These are phyloP conservation scores for Escallonia herrerae DNA, from an alignment of 129 eudicot species.

Conservation along the genomic window DNA sequence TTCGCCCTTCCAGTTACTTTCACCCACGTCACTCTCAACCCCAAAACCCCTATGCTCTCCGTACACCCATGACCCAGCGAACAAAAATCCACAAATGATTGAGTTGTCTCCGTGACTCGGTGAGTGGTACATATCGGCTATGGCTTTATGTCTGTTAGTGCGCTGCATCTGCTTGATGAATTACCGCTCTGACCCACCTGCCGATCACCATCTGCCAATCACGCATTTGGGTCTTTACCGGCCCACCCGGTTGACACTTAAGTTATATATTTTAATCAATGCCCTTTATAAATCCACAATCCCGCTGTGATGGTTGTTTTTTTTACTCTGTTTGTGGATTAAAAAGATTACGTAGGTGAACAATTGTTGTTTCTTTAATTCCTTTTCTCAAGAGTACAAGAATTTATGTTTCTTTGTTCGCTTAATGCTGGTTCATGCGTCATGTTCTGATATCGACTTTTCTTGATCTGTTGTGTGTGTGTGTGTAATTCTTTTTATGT, in stretches of 20 bases:
- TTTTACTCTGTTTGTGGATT: not conserved
- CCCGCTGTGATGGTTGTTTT: not conserved
- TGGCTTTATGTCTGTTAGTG: too few species aligned
- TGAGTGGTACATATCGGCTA: too few species aligned
- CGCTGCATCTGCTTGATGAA: too few species aligned
- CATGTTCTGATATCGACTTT: not conserved
- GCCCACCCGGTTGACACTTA: not conserved
- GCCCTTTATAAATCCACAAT: not conserved
- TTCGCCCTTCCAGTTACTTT: too few species aligned
- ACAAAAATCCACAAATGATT: too few species aligned
- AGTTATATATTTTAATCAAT: not conserved
- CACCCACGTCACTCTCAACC: too few species aligned
- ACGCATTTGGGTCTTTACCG: constrained; percentile 5
- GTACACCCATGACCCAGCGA: too few species aligned
- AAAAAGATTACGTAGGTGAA: not conserved
- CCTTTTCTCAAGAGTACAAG: not conserved
- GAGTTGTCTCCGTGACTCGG: too few species aligned
- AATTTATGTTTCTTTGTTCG: not conserved
- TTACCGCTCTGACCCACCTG: not conserved
- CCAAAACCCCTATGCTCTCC: too few species aligned
- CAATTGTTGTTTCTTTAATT: not conserved
- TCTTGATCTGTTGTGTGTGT: constrained; percentile 7
- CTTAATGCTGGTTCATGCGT: not conserved
- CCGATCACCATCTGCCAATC: constrained; percentile 4
- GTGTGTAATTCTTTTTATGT: not conserved